These are phyloP conservation scores for Aureobasidium sp. DNA, from an alignment of 2,329 filamentous ascomycete species.

Conservation along the genomic window DNA sequence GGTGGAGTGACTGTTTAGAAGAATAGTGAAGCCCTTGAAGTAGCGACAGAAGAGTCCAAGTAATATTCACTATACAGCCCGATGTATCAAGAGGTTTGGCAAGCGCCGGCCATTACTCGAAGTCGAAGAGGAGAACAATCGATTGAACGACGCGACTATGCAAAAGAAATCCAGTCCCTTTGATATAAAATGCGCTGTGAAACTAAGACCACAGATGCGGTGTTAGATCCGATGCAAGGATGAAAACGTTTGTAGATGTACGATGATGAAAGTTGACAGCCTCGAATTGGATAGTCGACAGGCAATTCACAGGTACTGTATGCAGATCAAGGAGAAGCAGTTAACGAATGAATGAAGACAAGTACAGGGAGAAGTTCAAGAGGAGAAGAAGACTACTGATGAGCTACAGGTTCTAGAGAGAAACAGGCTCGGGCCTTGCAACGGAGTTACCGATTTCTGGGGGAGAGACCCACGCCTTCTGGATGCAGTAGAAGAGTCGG, in stretches of 20 bases:
- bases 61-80: neutral
- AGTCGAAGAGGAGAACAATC: neutral
- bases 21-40: neutral
- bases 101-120: conserved; percentile 9
- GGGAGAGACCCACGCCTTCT: conserved; percentile 12
- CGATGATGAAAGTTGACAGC: conserved; percentile 1
- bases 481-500: conserved; percentile 17
- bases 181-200: conserved; percentile 2
- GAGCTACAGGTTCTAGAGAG: conserved; percentile 7
- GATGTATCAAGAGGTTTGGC: conserved; percentile 5
- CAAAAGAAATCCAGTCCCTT: neutral
- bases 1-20: neutral
- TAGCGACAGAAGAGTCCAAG: neutral
- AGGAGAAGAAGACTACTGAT: conserved; percentile 11
- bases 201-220: conserved; percentile 7
- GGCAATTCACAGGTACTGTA: neutral
- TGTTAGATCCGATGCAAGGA: conserved; percentile 9
- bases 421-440: conserved; percentile 15
- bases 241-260: neutral
- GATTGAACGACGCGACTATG: conserved; percentile 3
- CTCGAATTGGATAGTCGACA: neutral
- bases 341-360: conserved; percentile 11
- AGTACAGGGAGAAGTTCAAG: conserved; percentile 9
- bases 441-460: conserved; percentile 16
- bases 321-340: conserved; percentile 3